Evolutionary conservation across 2,329 filamentous ascomycete genomes (phyloP), one percentile per base, ranked within the genome.

Genomic region (Scedosporium dehoogii): DNA sequence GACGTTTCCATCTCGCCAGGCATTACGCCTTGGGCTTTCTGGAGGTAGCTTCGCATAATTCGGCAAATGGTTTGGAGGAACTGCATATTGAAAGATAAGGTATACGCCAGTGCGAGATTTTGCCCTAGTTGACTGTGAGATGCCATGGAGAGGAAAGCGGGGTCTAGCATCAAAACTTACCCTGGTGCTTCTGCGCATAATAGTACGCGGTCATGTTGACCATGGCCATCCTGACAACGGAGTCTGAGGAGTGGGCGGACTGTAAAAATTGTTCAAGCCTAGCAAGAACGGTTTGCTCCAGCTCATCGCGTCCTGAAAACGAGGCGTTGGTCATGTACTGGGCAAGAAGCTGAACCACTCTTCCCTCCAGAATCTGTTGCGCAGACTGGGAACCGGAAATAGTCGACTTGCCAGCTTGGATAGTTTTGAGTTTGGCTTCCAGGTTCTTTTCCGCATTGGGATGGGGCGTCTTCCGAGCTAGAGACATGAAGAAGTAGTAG

Each of bases 261-360:
- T 63, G 57, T 2, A 65, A 33, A 6, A 65, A 64, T 42, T 65
- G 63, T 58, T 86, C 83, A 44, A 96, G 77, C 59, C 92, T 88
- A 68, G 88, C 87, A 64, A 96, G 79, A 12, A 97, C 89, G 72
- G 96, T 91, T 63, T 85, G 85, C 73, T 97, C 92, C 29, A 97
- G 78, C 71, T 96, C 92, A 61, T 88, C 84, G 66, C 92, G 89
- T 65, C 88, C 85, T 0, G 85, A 76, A 68, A 94, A 92, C 55
- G 86, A 81, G 64, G 88, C 81, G 38, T 91, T 92, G 65, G 87
- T 87, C 74, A 89, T 93, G 73, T 90, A 93, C 70, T 88, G 86
- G 58, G 91, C 91, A 71, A 97, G 93, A 53, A 97, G 82, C 67
- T 89, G 87, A 64, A 93, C 83, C 69, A 97, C 96, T 88, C 92